phyloP scores from a whole-genome alignment of 345 rosid genomes.

The Salix purpurea region DNA sequence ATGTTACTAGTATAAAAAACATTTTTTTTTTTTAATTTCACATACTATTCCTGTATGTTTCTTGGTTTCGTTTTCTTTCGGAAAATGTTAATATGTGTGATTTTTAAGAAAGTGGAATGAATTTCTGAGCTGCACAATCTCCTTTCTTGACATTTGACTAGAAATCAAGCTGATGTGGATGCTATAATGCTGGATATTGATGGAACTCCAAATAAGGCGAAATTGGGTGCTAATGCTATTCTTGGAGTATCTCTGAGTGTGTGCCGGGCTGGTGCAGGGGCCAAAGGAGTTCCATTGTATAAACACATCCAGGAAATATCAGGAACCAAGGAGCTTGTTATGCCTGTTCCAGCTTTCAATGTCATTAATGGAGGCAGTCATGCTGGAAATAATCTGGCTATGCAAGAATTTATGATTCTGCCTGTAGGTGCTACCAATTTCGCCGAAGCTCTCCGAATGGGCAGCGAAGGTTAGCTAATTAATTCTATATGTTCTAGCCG shows the following conservation, averaged over 20 bases:
- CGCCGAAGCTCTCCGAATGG: constrained; percentile 88
- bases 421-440: constrained; percentile 89
- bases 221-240: constrained; percentile 87
- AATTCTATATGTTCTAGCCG: not conserved
- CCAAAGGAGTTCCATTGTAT: constrained; percentile 82
- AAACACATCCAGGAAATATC: constrained; percentile 89
- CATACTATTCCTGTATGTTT: no score
- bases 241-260: constrained; percentile 90
- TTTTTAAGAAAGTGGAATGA: not conserved
- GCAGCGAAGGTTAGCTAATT: constrained; percentile 76
- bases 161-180: constrained; percentile 90
- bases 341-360: constrained; percentile 96
- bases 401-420: constrained; percentile 97
- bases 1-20: no score
- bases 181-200: constrained; percentile 83
- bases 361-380: constrained; percentile 97
- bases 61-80: not conserved
- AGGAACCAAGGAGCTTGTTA: constrained; percentile 87
- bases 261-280: constrained; percentile 97
- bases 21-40: no score
- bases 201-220: constrained; percentile 85
- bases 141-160: constrained; percentile 17
- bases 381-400: constrained; percentile 95
- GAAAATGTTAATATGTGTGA: not conserved
- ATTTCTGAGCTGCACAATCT: not conserved